Percentiles rank a stretch among this genome's conserved stretches.
Evolutionary conservation across 2,329 filamentous ascomycete genomes (phyloP).

Genomic region (Botrytis aclada): DNA sequence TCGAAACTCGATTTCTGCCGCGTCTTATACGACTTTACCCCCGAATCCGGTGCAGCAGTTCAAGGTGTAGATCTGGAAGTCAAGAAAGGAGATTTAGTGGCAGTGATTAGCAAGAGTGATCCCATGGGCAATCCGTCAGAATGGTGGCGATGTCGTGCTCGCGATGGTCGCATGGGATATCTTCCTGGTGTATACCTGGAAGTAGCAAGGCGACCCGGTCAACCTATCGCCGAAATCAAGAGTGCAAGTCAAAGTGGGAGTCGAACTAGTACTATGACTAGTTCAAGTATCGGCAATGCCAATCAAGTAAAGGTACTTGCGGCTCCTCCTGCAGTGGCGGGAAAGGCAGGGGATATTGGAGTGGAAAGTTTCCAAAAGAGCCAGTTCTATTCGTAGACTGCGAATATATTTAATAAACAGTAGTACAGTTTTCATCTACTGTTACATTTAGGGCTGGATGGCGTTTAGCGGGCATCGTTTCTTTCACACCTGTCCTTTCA

Average conservation of each 20-base stretch:
- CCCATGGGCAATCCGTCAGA: constrained; percentile 88
- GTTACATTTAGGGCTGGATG: not conserved
- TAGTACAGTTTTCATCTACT: not conserved
- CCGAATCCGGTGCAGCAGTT: constrained; percentile 61
- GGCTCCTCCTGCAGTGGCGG: constrained; percentile 48
- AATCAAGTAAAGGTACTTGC: constrained; percentile 27
- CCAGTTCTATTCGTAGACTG: constrained; percentile 59
- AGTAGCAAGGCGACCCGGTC: constrained; percentile 56
- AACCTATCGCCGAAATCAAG: constrained; percentile 38
- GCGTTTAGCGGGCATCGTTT: not conserved
- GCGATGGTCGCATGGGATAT: constrained; percentile 88
- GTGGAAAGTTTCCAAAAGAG: constrained; percentile 71
- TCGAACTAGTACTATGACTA: constrained; percentile 41
- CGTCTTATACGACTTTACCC: constrained; percentile 89
- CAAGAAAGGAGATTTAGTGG: constrained; percentile 92
- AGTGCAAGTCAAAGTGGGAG: constrained; percentile 45
- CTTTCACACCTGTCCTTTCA: not conserved
- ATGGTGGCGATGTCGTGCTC: constrained; percentile 93
- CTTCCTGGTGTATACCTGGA: constrained; percentile 89
- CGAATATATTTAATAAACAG: not conserved
- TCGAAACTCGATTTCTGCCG: constrained; percentile 95
- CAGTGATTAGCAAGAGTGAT: constrained; percentile 88
- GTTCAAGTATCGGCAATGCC: constrained; percentile 22
- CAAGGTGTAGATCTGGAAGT: constrained; percentile 84
- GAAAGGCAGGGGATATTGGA: constrained; percentile 61